phyloP scores from a whole-genome alignment of 2,329 filamentous ascomycete species.

The Cladorrhinum sp. region DNA sequence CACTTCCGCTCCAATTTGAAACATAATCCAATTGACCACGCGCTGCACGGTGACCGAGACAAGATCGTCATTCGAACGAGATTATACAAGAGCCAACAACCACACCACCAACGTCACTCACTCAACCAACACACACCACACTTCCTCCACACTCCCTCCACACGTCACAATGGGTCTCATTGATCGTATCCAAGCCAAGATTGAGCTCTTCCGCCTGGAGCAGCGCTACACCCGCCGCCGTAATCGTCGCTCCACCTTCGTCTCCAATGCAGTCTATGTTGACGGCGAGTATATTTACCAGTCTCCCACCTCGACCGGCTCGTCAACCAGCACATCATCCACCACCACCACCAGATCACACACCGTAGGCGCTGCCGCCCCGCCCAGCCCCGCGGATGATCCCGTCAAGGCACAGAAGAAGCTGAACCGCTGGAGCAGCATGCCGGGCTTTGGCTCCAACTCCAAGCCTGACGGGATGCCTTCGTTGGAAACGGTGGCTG shows the following conservation, averaged over 20 bases:
- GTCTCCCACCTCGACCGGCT: conserved; percentile 57
- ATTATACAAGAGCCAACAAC: not conserved
- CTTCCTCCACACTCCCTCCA: not conserved
- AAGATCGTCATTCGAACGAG: not conserved
- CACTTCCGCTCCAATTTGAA: not conserved
- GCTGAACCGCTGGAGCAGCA: conserved; percentile 53
- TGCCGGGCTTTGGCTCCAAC: conserved; percentile 51
- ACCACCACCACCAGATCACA: conserved; percentile 32
- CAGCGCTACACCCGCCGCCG: conserved; percentile 91
- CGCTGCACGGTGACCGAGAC: not conserved
- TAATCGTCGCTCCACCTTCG: conserved; percentile 80
- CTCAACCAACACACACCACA: not conserved
- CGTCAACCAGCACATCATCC: conserved; percentile 44
- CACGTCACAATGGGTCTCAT: conserved; percentile 45
- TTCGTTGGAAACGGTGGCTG: conserved; percentile 12
- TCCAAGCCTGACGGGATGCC: conserved; percentile 28
- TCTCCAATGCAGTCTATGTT: conserved; percentile 85
- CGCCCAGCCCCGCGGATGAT: conserved; percentile 27
- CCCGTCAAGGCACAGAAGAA: conserved; percentile 44
- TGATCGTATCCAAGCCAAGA: conserved; percentile 62
- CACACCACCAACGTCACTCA: not conserved
- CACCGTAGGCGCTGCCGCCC: conserved; percentile 30
- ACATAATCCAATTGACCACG: not conserved
- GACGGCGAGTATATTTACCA: conserved; percentile 93
- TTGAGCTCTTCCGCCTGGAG: conserved; percentile 92